A percentile compares a stretch with the other conserved stretches of the same genome.
These are phyloP conservation scores for Infundibulicybe gibba DNA, from an alignment of 768 basidiomycete species.

Conservation along the genomic window DNA sequence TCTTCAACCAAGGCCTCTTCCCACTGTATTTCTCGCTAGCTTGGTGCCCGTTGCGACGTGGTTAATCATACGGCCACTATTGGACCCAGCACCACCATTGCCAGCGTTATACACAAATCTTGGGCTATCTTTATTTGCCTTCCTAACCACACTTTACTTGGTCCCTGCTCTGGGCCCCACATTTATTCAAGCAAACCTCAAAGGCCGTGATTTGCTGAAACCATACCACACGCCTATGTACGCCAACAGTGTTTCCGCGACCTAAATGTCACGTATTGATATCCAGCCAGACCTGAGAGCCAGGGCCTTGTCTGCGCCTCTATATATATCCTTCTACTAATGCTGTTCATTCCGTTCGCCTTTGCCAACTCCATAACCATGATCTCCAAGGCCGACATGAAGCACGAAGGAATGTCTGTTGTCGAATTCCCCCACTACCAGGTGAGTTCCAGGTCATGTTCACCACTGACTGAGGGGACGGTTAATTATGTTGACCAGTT, in stretches of 20 bases:
- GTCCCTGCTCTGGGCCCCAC: slow-evolving; percentile 81
- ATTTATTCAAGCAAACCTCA: slow-evolving; percentile 79
- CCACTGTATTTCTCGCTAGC: slow-evolving; percentile 48
- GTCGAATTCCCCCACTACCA: slow-evolving; percentile 77
- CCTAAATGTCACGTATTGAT: background rate
- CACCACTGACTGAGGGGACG: no score
- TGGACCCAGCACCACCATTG: slow-evolving; percentile 65
- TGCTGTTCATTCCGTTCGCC: slow-evolving; percentile 93
- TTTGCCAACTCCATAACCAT: slow-evolving; percentile 72
- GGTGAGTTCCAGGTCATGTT: slow-evolving; percentile 33
- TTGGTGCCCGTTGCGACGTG: slow-evolving; percentile 68
- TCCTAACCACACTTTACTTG: slow-evolving; percentile 69
- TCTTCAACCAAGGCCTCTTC: slow-evolving; percentile 44
- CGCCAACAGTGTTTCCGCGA: slow-evolving; percentile 16
- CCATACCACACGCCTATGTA: slow-evolving; percentile 70
- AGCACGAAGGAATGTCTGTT: slow-evolving; percentile 59
- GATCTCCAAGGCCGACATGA: slow-evolving; percentile 35
- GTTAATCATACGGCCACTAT: slow-evolving; percentile 69
- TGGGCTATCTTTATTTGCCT: slow-evolving; percentile 83
- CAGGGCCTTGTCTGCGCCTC: slow-evolving; percentile 88
- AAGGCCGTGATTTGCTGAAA: slow-evolving; percentile 87
- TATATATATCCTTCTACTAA: slow-evolving; percentile 82
- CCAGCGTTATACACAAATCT: slow-evolving; percentile 75
- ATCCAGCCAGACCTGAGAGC: slow-evolving; percentile 81
- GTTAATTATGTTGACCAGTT: background rate